phyloP scores from a whole-genome alignment of 495 filamentous ascomycete species.

The Lentithecium fluviatile region DNA sequence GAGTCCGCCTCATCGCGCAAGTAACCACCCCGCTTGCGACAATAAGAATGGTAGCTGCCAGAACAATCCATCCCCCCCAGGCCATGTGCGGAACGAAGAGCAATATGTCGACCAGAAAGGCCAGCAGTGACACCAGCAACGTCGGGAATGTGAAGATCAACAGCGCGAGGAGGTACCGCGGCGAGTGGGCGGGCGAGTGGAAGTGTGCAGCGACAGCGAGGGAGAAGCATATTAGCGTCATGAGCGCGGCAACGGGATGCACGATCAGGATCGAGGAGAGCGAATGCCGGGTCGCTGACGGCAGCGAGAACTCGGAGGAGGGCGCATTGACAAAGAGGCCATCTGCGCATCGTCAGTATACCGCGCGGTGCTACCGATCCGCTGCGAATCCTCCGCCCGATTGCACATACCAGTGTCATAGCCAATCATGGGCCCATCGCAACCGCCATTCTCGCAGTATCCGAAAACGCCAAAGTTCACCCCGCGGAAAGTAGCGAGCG shows the following conservation, averaged over 20 bases:
- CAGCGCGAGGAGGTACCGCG: slow-evolving; percentile 77
- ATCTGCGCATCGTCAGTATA: slow-evolving; percentile 33
- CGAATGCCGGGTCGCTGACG: slow-evolving; percentile 69
- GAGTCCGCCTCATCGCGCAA: slow-evolving; percentile 93
- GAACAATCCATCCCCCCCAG: slow-evolving; percentile 94
- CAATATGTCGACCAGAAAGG: slow-evolving; percentile 93
- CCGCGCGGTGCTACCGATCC: not conserved
- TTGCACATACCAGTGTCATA: slow-evolving; percentile 74
- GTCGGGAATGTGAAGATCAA: slow-evolving; percentile 84
- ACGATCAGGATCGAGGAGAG: slow-evolving; percentile 91
- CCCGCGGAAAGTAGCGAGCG: slow-evolving; percentile 71
- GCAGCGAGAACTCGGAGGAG: slow-evolving; percentile 68
- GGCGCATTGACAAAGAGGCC: slow-evolving; percentile 47
- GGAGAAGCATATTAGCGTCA: slow-evolving; percentile 80
- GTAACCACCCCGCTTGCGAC: slow-evolving; percentile 80
- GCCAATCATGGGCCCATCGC: slow-evolving; percentile 75
- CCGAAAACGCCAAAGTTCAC: slow-evolving; percentile 92
- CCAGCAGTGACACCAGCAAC: slow-evolving; percentile 77
- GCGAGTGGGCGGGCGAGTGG: slow-evolving; percentile 87
- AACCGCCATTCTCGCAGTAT: slow-evolving; percentile 65
- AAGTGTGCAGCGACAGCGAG: slow-evolving; percentile 82
- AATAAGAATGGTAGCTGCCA: slow-evolving; percentile 85
- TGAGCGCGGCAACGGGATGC: slow-evolving; percentile 83
- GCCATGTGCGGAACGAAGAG: slow-evolving; percentile 90
- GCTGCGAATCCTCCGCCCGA: not conserved